Base-by-base conservation (phyloP, 2,329 filamentous ascomycete species). In the Periconia sp. region DNA sequence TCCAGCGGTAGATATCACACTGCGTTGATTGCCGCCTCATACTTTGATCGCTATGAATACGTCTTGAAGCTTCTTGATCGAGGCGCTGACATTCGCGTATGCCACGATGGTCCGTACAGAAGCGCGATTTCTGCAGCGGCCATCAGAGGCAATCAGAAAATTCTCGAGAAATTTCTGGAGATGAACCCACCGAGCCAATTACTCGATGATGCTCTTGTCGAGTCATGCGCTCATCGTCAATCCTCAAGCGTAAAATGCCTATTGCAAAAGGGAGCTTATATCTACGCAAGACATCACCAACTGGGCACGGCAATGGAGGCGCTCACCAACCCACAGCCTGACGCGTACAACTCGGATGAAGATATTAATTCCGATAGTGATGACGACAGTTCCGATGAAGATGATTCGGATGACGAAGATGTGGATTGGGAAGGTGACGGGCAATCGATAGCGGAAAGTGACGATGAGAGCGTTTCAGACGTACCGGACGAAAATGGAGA, bases 11-110 rank as follows among this genome's bases (percentile, higher is more conserved):
- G 63, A 35, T 66, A 66, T 33, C 50, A 56, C 14, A 63, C 60
- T 3, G 62, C 62, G 41, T 45, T 70, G 3, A 60, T 66, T 18
- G 61, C 60, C 37, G 66, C 69, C 7, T 53, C 58, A 2, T 63
- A 62, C 44, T 61, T 57, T 13, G 57, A 59, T 47, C 54, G 57
- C 1, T 20, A 53, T 11, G 60, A 65, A 1, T 46, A 65, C 3
- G 58, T 66, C 7, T 19, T 45, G 3, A 61, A 51, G 33, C 51
- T 67, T 1, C 52, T 67, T 10, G 54, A 66, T 40, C 40, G 45
- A 17, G 59, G 60, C 18, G 64, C 64, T 19, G 60, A 67, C 46
- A 55, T 63, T 35, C 44, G 55, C 9, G 3, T 58, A 18, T 37
- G 5, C 3, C 58, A 58, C 15, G 64, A 19, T 19, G 44, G 61